phyloP scores from a whole-genome alignment of 345 rosid species.

The Eucalyptus microcorys region DNA sequence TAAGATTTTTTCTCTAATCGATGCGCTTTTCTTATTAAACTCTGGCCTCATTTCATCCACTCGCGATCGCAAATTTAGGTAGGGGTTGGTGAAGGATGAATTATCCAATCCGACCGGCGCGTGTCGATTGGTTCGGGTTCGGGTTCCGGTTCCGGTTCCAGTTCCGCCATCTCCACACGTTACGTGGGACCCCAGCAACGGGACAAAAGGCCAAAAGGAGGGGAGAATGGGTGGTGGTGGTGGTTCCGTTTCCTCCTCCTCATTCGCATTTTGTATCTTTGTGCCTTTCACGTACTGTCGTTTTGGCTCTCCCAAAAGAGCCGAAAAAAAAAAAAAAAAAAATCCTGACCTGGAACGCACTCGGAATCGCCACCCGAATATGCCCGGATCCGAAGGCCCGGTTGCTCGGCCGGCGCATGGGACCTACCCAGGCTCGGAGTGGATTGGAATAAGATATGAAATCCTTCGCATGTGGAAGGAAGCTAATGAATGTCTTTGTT shows the following conservation, averaged over 20 bases:
- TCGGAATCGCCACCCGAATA: not conserved
- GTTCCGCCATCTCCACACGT: not conserved
- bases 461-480: not conserved
- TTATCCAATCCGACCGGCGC: not conserved
- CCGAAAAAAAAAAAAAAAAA: too few relatives aligned
- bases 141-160: fast-evolving
- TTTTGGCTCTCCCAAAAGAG: not conserved
- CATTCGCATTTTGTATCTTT: not conserved
- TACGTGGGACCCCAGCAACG: not conserved
- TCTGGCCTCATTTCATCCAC: not conserved
- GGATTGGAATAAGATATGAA: not conserved
- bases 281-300: not conserved
- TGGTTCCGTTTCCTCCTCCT: not conserved
- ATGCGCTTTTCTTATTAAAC: not conserved
- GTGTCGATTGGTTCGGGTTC: fast-evolving
- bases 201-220: not conserved
- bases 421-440: not conserved
- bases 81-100: not conserved
- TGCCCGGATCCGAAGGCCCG: not conserved
- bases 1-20: not conserved
- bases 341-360: not conserved
- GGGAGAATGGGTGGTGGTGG: not conserved
- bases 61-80: not conserved
- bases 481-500: not conserved
- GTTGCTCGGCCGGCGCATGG: not conserved